These are phyloP conservation scores for Saitozyma podzolica DNA, from an alignment of 768 basidiomycete species.

Conservation along the genomic window DNA sequence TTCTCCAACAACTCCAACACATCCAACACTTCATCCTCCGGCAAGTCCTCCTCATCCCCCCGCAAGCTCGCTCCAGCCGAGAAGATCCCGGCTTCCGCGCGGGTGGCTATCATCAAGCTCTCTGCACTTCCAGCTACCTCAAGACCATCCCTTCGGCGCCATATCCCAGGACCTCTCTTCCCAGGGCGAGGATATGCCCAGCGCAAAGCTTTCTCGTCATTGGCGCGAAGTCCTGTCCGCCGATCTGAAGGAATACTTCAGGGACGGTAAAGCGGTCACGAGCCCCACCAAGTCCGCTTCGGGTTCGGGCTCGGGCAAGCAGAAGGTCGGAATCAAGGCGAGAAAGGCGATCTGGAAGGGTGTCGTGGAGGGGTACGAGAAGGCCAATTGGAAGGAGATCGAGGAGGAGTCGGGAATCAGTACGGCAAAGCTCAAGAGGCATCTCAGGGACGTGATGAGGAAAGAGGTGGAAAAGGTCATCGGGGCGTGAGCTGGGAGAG, in stretches of 20 bases:
- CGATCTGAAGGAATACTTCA: slow-evolving; percentile 20
- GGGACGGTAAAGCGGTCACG: no score
- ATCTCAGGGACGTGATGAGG: slow-evolving; percentile 36
- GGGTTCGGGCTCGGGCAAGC: neutral
- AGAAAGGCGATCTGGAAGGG: slow-evolving; percentile 26
- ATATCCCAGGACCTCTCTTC: no score
- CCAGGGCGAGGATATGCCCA: neutral
- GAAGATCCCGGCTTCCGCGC: slow-evolving; percentile 19
- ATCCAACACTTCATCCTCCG: neutral
- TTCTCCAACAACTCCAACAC: no score
- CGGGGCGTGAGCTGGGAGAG: neutral
- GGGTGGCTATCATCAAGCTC: slow-evolving; percentile 19
- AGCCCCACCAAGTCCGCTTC: no score
- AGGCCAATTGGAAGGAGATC: slow-evolving; percentile 26
- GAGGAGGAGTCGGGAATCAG: slow-evolving; percentile 13
- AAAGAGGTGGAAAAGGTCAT: slow-evolving; percentile 37
- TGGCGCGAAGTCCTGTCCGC: slow-evolving; percentile 35
- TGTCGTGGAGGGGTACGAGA: slow-evolving; percentile 24
- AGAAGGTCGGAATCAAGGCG: slow-evolving; percentile 17
- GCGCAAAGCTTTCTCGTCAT: slow-evolving; percentile 30
- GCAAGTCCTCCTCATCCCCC: neutral
- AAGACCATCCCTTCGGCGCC: neutral
- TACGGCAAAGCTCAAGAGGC: slow-evolving; percentile 33
- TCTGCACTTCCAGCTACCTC: slow-evolving; percentile 14
- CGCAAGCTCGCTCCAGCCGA: slow-evolving; percentile 24